Base-by-base conservation (phyloP, 2,329 filamentous ascomycete genomes). In the Neonectria punicea region DNA sequence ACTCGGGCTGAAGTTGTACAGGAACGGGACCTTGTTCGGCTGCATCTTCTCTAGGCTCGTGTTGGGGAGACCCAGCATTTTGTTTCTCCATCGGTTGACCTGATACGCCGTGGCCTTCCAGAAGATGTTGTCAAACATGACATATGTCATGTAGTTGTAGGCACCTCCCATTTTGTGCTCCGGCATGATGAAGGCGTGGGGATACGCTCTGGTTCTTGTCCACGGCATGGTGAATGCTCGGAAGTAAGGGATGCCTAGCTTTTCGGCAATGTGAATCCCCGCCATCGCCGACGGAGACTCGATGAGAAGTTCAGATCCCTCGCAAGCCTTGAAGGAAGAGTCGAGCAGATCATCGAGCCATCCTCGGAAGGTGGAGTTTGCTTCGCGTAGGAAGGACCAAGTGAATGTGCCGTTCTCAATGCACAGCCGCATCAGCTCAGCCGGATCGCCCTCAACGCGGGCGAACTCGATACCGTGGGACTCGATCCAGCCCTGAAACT, bases 381-480 rank as follows among this genome's bases (percentile, higher is more conserved):
- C 94, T 78, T 98, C 94, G 64, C 88, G 90, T 60, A 99, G 82
- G 79, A 99, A 99, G 1, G 93, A 90, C 73, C 92, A 92, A 0
- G 96, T 98, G 76, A 99, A 99, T 81, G 97, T 98, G 74, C 96
- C 96, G 75, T 98, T 93, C 76, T 98, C 94, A 53, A 98, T 95
- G 75, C 96, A 99, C 44, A 99, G 89, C 1, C 92, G 88, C 95
- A 99, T 98, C 50, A 99, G 86, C 79, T 98, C 95, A 34, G 90
- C 93, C 1, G 96, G 96, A 74, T 99, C 94, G 34, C 96, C 96
- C 67, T 92, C 94, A 0, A 99, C 92, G 8, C 91, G 89, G 5
- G 89, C 90, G 78, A 98, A 99, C 66, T 96, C 93, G 72, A 99
- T 98, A 1, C 95, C 96, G 76, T 98, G 93, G n/a, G 90, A 88